These are phyloP conservation scores for Colletotrichum kahawae DNA, from an alignment of 2,329 filamentous ascomycete genomes.

Conservation along the genomic window DNA sequence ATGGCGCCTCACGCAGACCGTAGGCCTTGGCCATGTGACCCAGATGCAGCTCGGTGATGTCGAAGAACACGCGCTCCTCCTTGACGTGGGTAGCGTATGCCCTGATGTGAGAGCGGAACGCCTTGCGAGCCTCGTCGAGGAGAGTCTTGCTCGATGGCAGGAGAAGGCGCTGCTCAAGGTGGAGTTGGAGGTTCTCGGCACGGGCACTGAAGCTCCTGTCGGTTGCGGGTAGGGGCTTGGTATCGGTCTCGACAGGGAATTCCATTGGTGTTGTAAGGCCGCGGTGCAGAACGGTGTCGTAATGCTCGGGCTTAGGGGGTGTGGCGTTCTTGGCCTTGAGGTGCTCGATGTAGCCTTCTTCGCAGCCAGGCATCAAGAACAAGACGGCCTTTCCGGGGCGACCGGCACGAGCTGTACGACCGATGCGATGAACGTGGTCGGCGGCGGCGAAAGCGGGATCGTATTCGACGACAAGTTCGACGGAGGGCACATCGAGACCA, in stretches of 20 bases:
- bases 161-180: conserved; percentile 64
- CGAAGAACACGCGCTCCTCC: conserved; percentile 84
- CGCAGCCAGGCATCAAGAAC: conserved; percentile 88
- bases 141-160: conserved; percentile 53
- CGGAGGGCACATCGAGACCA: conserved; percentile 92
- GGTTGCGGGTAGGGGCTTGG: conserved; percentile 45
- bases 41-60: conserved; percentile 88
- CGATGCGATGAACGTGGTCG: conserved; percentile 93
- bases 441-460: conserved; percentile 93
- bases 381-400: conserved; percentile 85
- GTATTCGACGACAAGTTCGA: conserved; percentile 95
- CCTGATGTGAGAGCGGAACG: conserved; percentile 89
- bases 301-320: conserved; percentile 54
- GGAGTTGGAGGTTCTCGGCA: conserved; percentile 63
- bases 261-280: conserved; percentile 67
- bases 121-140: conserved; percentile 81
- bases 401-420: conserved; percentile 91
- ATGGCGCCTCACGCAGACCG: conserved; percentile 85
- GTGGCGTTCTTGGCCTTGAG: conserved; percentile 55
- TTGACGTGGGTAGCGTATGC: conserved; percentile 95
- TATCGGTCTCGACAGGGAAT: conserved; percentile 73
- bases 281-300: conserved; percentile 65
- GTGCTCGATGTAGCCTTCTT: conserved; percentile 87
- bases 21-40: conserved; percentile 96
- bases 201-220: conserved; percentile 47